Evolutionary conservation across 2,329 filamentous ascomycete species (phyloP).

Genomic region (Trichoderma cornu-damae): DNA sequence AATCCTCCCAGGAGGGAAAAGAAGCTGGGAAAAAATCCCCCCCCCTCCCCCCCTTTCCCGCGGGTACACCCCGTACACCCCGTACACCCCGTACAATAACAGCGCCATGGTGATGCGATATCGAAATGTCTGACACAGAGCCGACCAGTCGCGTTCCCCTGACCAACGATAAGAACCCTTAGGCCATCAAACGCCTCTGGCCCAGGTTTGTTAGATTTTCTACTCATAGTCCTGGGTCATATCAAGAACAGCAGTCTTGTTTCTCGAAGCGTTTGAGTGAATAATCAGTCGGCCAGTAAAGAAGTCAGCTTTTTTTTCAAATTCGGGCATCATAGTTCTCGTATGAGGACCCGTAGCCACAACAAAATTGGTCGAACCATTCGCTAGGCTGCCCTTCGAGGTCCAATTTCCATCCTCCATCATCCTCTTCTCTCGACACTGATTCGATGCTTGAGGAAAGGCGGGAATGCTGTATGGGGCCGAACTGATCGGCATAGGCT

Average conservation of each 20-base stretch:
- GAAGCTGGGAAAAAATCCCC: neutral
- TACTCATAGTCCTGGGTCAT: neutral
- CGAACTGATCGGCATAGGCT: conserved; percentile 33
- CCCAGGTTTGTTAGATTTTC: conserved; percentile 17
- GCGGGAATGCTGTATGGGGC: conserved; percentile 27
- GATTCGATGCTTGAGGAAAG: conserved; percentile 27
- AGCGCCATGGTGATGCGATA: conserved; percentile 26
- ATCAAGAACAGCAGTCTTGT: neutral
- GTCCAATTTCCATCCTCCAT: conserved; percentile 29
- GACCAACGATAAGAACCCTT: conserved; percentile 41
- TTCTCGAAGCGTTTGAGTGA: conserved; percentile 24
- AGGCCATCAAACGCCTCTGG: conserved; percentile 28
- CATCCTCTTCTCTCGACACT: conserved; percentile 20
- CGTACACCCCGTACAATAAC: conserved; percentile 21
- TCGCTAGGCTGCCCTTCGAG: conserved; percentile 23
- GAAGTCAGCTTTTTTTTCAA: conserved; percentile 30
- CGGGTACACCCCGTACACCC: no score
- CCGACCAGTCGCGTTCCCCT: conserved; percentile 39
- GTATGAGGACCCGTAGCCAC: conserved; percentile 35
- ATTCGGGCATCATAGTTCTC: conserved; percentile 34
- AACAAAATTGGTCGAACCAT: conserved; percentile 37
- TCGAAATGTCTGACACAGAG: conserved; percentile 23
- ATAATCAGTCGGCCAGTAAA: conserved; percentile 31
- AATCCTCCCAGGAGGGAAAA: no score
- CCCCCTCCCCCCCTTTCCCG: no score